Evolutionary conservation across 805 yeast species (phyloP), one percentile per base, ranked within the genome.

Genomic region (Candida vaughaniae): DNA sequence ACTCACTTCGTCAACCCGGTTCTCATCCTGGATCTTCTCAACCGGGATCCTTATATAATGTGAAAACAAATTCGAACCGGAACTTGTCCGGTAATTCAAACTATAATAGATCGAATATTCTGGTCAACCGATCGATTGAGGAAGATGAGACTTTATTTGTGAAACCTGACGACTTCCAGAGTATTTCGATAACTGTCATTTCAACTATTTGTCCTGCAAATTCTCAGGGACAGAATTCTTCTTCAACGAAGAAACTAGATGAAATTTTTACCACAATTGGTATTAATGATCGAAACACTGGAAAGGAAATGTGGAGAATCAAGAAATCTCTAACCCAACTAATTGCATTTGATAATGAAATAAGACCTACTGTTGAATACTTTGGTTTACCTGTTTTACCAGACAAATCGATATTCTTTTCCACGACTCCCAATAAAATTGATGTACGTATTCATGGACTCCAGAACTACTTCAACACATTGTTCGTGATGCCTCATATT

Each of bases 261-360:
- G 88, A 82, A 28, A 80, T 84, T 12, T 61, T 62, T 19, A 69
- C 85, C 16, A 68, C 84, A 1, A 70, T 90, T 36, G 72, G 82
- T 12, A 78, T 85, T 4, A 63, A 73, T 31, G 91, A 85, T 47
- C 72, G 80, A 22, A 78, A 71, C 16, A 61, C 80, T 2, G 65
- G 69, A 26, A 79, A 79, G 42, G 87, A 81, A 48, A 74, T 85
- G 67, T 90, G 95, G 83, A 71, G 80, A 47, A 78, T 87, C 36
- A 66, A 78, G 28, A 88, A 88, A 51, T 58, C 78, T 2, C 73
- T 79, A 41, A 62, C 75, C 1, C 82, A 81, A 48, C 62, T 91
- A n/a, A 44, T 66, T 5, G 66, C 71, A 7, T 69, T 90, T 43
- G 95, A 88, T 57, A 58, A 62, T 16, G 76, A 71, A 26, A 63